Conservation (phyloP, 352 stramenopile genomes). For the Phytopythium ostracodes region DNA sequence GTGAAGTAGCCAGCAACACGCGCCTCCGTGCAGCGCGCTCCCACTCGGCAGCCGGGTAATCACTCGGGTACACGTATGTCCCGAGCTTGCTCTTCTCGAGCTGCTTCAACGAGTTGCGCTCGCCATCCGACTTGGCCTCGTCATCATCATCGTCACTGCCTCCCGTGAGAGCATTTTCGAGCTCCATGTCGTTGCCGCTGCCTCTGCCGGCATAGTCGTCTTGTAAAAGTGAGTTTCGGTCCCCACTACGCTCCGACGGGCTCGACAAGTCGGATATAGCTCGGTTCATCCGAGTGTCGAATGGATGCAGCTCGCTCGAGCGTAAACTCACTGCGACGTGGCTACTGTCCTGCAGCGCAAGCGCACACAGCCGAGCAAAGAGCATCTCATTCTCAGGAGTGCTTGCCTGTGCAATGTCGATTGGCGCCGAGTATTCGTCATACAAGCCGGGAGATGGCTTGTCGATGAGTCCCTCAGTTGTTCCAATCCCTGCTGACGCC, state of each 20-base stretch:
- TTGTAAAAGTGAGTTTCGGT: conserved; percentile 32
- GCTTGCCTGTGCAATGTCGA: conserved; percentile 34
- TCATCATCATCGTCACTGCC: conserved; percentile 8
- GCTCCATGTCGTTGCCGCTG: conserved; percentile 11
- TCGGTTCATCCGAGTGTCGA: conserved; percentile 20
- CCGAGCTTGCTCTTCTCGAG: conserved; percentile 53
- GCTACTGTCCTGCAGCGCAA: conserved; percentile 43
- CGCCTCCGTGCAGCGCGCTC: conserved; percentile 51
- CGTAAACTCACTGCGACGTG: conserved; percentile 20
- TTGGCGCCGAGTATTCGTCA: conserved; percentile 38
- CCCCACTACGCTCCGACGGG: conserved; percentile 28
- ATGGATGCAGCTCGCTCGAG: conserved; percentile 23
- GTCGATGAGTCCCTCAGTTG: background rate
- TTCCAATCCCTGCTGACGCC: conserved; percentile 4
- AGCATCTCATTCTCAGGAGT: conserved; percentile 65
- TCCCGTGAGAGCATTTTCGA: conserved; percentile 6
- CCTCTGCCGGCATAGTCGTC: conserved; percentile 4
- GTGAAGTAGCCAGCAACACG: conserved; percentile 61
- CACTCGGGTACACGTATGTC: conserved; percentile 66
- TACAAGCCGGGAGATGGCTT: conserved; percentile 24
- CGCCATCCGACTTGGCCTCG: conserved; percentile 13
- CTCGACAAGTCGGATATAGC: conserved; percentile 39
- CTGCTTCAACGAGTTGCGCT: conserved; percentile 52
- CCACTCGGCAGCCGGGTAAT: conserved; percentile 49
- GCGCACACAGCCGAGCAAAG: conserved; percentile 45